Base-by-base conservation (phyloP, 148 eudicot genomes). In the Cornus controversa region DNA sequence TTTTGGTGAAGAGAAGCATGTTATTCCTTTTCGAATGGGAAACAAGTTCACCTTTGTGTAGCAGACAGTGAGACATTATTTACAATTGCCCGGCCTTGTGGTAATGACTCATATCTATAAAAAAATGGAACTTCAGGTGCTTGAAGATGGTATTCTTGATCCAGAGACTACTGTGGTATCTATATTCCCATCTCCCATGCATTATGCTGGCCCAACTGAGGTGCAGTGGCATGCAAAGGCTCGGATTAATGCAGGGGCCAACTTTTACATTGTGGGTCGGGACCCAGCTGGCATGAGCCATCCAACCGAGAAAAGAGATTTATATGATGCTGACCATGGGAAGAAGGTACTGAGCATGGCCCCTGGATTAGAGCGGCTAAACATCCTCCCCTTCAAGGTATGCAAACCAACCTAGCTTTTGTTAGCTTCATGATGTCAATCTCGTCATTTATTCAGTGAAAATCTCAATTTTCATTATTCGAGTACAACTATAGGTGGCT, bases 211-310 rank as follows among this genome's bases (percentile, higher is more conserved):
- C 34, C 97, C 98, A 27, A 94, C 98, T 66, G 98, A 94, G 86
- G 98, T 94, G 50, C 97, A 94, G 80, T 94, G 98, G 97, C 98
- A 94, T 73, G 98, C 98, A 68, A 94, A 94, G 86, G 97, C 98
- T 68, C 93, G 98, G 57, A 94, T 94, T 10, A 94, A 94, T 82
- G 97, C 97, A 2, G 98, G 98, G 31, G 98, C 98, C 60, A 92
- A 94, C 80, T 94, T 94, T 82, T 94, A 94, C 75, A 94, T 94
- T 23, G 98, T 94, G 20, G 98, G 97, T 50, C 91, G 95, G 70
- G 98, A 94, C 67, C 98, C 98, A 34, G 97, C 98, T 58, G 98
- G 98, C 54, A 94, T 94, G 98, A 81, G 93, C 86, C 98, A 94
- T 79, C 97, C 97, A 15, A 77, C 77, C 20, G 98, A 92, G 90